Evolutionary conservation across 2,329 filamentous ascomycete species (phyloP), one percentile per base, ranked within the genome.

Genomic region (Epicoccum nigrum): DNA sequence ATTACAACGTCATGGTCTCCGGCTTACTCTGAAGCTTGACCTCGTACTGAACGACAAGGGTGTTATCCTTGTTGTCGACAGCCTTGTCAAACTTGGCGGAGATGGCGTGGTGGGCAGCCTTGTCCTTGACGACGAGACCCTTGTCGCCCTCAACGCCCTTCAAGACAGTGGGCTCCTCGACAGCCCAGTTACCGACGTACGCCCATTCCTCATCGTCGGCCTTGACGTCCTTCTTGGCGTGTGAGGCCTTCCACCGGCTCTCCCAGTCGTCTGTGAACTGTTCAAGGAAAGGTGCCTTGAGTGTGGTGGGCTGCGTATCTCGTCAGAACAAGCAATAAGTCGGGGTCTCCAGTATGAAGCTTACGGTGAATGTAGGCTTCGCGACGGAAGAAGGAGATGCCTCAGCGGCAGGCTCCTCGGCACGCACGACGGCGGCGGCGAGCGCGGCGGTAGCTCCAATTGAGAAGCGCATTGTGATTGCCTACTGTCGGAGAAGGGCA

Each of bases 261-360:
- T 97, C 89, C 93, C 93, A 97, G 78, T 90, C 92, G 65, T 95
- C 89, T 78, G 90, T 96, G 82, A 99, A 99, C 78, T 99, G 94
- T 82, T 99, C 94, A 60, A 97, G 81, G 85, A 99, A 99, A 55
- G 92, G 90, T 64, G 88, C 94, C 80, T 97, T 94, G 70, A 97
- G 75, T 58, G 81, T 83, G 62, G 92, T 90, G 54, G 94, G 92
- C 93, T 99, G 70, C n/a, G 17, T 16, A 9, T 11, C 8, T 13
- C 38, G 59, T 72, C 51, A 71, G 64, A 15, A 46, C 15, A 15
- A 12, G 23, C 9, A 13, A 12, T 3, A 11, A 9, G 31, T 30
- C 12, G 4, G 6, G 4, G 3, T 9, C 25, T 15, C 17, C 23
- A 21, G 23, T 20, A 55, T 20, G 44, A 17, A 34, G 82, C 91